Base-by-base conservation (phyloP, 164 flowering plant genomes). In the Stephania cephalantha region DNA sequence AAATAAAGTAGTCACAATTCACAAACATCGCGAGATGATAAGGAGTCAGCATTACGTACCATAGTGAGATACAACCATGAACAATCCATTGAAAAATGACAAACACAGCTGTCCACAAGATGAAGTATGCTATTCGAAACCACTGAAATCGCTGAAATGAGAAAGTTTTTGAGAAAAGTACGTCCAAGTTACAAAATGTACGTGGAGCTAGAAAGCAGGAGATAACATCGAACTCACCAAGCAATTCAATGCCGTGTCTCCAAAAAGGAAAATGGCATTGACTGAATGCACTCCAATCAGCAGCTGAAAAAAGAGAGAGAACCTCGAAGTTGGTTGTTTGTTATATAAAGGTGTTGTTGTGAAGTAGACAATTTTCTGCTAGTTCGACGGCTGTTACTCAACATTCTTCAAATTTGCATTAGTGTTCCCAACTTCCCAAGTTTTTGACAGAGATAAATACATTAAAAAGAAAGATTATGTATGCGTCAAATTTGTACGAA, bases 101-200 rank as follows among this genome's bases (percentile, higher is more conserved):
- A 48, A 76, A 95, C 10, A 77, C 61, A 30, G 84, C 73, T 15
- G 97, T 95, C 93, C 96, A 95, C 18, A 91, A 78, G 74, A 90
- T 76, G 84, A 93, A 91, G 84, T 95, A 95, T 18, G 90, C 90
- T 13, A 95, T 85, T 53, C 97, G 88, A 73, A 93, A 95, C 92
- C 93, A 85, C 20, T 94, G 97, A 66, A 93, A 92, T 9, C 85
- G 80, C 96, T 91, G 91, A 17, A 79, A 86, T 20, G 20, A 12
- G 61, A 29, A 72, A 31, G 6, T 30, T 30, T 12, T 25, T 11
- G 1, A 46, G 17, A 20, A 4, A 44, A 58, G 7, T n/a, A 6
- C 0, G 55, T 7, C 15, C 64, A 15, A 58, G 64, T 58, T 58
- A 15, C 5, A 12, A 58, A 12, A 58, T 18, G 17, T 3, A 58